Evolutionary conservation across 2,329 filamentous ascomycete genomes (phyloP), one percentile per base, ranked within the genome.

Genomic region (Diaporthe sp.): DNA sequence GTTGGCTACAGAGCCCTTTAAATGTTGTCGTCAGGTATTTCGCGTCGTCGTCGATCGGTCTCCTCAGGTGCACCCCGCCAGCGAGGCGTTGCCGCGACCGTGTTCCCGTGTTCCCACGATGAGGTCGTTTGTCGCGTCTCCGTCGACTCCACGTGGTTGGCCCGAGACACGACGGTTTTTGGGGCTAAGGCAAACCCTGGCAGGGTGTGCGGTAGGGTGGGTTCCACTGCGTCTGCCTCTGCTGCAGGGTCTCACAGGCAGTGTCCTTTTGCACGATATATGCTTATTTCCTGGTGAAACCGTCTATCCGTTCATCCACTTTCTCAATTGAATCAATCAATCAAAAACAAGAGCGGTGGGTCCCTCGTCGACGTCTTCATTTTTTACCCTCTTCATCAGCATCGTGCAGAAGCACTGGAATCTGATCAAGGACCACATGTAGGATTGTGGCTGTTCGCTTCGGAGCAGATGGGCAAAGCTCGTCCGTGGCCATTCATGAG

Each of bases 221-320:
- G 57, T 72, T 72, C 57, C 71, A 72, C 47, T 63, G 71, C 70
- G 4, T 34, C 57, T n/a, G 44, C 44, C 10, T n/a, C 31, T 67
- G 63, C 63, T 51, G 63, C 63, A 67, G 42, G 61, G 61, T 67
- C 42, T 67, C 61, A 34, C 61, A 31, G 63, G 25, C 25, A 3
- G 47, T 53, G 31, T 3, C 31, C 63, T 39, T 53, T 53, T 68
- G 63, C 44, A 39, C 63, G 63, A 51, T 25, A 68, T 39, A 68
- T 68, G 63, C 63, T 68, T 53, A 68, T 68, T 68, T 68, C 31
- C 44, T 51, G 28, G 63, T 68, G 63, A 51, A 68, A 68, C 63
- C 15, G 6, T 15, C 57, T 22, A 22, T 39, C 34, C 22, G 17
- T 37, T 17, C 13, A 22, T 37, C 55, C 61, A 47, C 25, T 63